Evolutionary conservation across 1,284 basidiomycete species (phyloP).

Genomic region (Cutaneotrichosporon daszewskae): DNA sequence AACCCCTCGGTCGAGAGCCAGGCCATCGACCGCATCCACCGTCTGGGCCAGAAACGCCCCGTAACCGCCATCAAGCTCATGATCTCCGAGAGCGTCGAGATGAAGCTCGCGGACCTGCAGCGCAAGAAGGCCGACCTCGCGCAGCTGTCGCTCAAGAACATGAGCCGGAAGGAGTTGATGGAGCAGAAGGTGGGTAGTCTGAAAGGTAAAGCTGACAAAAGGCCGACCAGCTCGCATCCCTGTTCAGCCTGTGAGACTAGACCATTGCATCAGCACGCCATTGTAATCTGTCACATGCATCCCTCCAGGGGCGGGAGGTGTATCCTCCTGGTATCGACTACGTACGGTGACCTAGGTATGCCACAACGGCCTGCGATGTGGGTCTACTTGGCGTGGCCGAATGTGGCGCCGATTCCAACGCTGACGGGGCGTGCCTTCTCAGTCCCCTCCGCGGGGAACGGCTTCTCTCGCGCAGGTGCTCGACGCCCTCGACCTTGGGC

Average conservation of each 20-base stretch:
- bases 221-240: slow-evolving; percentile 48
- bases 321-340: no score
- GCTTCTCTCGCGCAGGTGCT: slow-evolving; percentile 2
- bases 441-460: no score
- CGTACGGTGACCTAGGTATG: no score
- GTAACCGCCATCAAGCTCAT: slow-evolving; percentile 89
- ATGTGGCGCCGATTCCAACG: no score
- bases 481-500: slow-evolving; percentile 3
- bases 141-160: slow-evolving; percentile 74
- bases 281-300: not conserved
- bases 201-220: slow-evolving; percentile 36
- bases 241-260: slow-evolving; percentile 27
- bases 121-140: slow-evolving; percentile 88
- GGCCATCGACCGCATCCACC: slow-evolving; percentile 90
- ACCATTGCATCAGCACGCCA: not conserved
- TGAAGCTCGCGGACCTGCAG: slow-evolving; percentile 80
- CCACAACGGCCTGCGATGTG: no score
- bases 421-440: no score
- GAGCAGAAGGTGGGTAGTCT: slow-evolving; percentile 60
- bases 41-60: slow-evolving; percentile 82
- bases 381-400: no score
- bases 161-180: slow-evolving; percentile 75
- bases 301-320: not conserved
- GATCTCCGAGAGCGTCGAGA: slow-evolving; percentile 90
- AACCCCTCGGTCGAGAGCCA: slow-evolving; percentile 96